Evolutionary conservation across 257 asterid species (phyloP).

Genomic region (Solanum tacnaense): DNA sequence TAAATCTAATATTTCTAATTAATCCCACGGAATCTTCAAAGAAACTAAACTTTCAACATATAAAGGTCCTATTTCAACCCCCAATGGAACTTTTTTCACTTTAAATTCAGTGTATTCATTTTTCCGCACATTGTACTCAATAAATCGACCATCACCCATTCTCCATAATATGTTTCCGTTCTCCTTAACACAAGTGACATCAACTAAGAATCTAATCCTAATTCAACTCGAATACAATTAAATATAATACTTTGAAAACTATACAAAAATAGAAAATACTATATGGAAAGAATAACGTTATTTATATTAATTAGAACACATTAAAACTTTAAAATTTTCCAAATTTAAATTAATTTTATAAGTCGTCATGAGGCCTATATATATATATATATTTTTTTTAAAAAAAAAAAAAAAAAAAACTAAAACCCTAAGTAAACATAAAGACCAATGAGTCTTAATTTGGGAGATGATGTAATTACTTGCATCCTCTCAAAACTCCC

Average conservation of each 20-base stretch:
- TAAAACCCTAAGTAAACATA: neutral
- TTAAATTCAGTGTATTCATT: too few relatives aligned
- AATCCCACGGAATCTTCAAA: too few relatives aligned
- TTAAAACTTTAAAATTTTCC: neutral
- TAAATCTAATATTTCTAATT: too few relatives aligned
- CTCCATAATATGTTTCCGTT: too few relatives aligned
- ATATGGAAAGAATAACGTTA: neutral
- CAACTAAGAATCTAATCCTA: too few relatives aligned
- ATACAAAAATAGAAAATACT: neutral
- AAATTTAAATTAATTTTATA: neutral
- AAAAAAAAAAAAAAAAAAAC: neutral
- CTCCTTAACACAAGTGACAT: too few relatives aligned
- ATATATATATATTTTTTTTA: neutral
- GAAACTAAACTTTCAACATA: too few relatives aligned
- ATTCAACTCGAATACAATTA: neutral
- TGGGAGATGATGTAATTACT: neutral
- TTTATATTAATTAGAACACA: neutral
- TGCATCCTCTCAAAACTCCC: neutral
- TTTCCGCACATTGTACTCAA: too few relatives aligned
- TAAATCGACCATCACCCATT: too few relatives aligned
- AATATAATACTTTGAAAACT: neutral
- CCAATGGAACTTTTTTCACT: too few relatives aligned
- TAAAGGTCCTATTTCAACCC: too few relatives aligned
- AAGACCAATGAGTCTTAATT: neutral
- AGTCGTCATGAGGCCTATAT: neutral